These are phyloP conservation scores for Venturia nashicola DNA, from an alignment of 2,329 filamentous ascomycete genomes.

Conservation along the genomic window DNA sequence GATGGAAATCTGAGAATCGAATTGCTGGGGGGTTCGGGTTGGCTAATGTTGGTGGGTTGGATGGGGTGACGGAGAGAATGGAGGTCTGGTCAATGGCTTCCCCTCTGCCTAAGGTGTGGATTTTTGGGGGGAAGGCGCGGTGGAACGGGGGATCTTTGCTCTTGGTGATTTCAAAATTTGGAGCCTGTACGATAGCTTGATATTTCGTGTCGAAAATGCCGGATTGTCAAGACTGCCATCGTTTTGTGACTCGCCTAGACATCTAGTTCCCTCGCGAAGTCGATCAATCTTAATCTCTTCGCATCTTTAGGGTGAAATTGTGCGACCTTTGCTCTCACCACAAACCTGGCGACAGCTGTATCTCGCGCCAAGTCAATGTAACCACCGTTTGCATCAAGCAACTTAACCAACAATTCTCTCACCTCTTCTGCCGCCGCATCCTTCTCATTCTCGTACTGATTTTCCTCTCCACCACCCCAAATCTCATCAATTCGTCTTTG, in stretches of 20 bases:
- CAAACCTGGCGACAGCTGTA: constrained; percentile 39
- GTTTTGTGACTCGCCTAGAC: constrained; percentile 12
- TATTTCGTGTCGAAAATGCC: neutral
- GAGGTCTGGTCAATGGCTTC: neutral
- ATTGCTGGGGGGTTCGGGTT: too few species aligned
- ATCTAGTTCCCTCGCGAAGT: constrained; percentile 35
- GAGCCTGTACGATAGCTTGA: neutral
- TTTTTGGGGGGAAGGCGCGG: neutral
- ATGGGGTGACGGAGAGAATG: neutral
- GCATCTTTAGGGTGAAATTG: constrained; percentile 45
- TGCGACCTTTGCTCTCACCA: constrained; percentile 42
- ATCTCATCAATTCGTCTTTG: constrained; percentile 41
- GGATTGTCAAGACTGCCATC: neutral
- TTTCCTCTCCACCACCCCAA: constrained; percentile 24
- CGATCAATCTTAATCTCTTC: constrained; percentile 37
- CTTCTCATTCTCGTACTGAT: constrained; percentile 27
- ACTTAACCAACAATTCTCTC: constrained; percentile 31
- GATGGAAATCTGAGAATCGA: neutral
- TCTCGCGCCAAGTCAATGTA: constrained; percentile 38
- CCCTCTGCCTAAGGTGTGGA: too few species aligned
- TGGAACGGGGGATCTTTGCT: neutral
- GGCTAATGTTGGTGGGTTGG: neutral
- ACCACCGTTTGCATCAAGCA: constrained; percentile 28
- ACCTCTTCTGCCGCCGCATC: constrained; percentile 37
- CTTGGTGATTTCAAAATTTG: neutral